phyloP scores from a whole-genome alignment of 345 rosid genomes.

The Clarkia xantiana region DNA sequence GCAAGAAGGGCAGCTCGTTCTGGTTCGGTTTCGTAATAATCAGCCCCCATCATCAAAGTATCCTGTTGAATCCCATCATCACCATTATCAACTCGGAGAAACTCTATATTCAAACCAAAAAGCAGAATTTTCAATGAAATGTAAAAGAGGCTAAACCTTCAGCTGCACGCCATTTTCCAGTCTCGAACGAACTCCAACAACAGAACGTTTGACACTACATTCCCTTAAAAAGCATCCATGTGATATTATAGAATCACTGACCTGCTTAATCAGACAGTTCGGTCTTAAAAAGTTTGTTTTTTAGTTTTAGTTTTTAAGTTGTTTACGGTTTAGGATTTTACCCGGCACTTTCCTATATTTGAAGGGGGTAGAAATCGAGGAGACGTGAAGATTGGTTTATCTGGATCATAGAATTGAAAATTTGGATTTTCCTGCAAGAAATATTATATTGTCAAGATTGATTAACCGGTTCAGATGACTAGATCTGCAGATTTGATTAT shows the following conservation, averaged over 20 bases:
- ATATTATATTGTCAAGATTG: neutral
- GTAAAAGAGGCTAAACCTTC: conserved; percentile 24
- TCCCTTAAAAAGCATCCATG: conserved; percentile 80
- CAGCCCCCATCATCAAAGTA: conserved; percentile 86
- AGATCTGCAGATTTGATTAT: conserved; percentile 1
- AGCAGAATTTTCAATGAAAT: neutral
- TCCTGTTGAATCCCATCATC: conserved; percentile 33
- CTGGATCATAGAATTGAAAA: conserved; percentile 72
- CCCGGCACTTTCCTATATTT: conserved; percentile 58
- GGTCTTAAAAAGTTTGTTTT: no score
- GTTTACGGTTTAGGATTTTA: conserved; percentile 5
- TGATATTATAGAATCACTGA: conserved; percentile 54
- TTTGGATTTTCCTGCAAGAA: conserved; percentile 33
- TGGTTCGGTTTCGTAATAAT: conserved; percentile 58
- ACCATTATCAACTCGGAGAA: no score
- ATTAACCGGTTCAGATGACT: neutral
- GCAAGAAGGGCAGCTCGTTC: conserved; percentile 50
- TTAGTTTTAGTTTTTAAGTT: conserved; percentile 1
- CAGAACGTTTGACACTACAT: conserved; percentile 62
- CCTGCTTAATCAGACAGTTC: conserved; percentile 16
- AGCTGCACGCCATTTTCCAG: conserved; percentile 70
- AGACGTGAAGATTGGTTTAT: conserved; percentile 64
- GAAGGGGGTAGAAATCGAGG: conserved; percentile 79
- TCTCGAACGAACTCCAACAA: conserved; percentile 64
- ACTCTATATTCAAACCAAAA: no score